A percentile compares a stretch with the other conserved stretches of the same genome.
These are phyloP conservation scores for Saccharum spontaneum DNA, from an alignment of 176 grass and related monocot species.

Conservation along the genomic window DNA sequence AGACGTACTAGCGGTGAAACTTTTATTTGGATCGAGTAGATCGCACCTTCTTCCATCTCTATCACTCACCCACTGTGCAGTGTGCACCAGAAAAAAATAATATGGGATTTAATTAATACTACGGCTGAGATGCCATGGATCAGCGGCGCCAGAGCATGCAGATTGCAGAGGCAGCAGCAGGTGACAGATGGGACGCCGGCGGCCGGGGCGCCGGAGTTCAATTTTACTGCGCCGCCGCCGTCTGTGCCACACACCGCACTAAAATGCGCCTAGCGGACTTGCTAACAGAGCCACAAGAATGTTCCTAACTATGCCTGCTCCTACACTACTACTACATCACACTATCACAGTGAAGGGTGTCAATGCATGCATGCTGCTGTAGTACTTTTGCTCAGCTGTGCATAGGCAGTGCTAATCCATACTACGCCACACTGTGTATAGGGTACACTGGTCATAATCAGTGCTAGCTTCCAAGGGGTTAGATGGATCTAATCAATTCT, in stretches of 20 bases:
- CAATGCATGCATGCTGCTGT: slow-evolving; percentile 19
- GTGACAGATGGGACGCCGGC: background rate
- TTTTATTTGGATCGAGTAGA: slow-evolving; percentile 44
- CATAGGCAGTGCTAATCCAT: background rate
- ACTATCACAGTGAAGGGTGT: background rate
- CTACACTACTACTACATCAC: too few relatives aligned
- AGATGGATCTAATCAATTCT: slow-evolving; percentile 34
- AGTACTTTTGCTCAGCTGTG: background rate
- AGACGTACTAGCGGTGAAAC: slow-evolving; percentile 30
- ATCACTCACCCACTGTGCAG: background rate
- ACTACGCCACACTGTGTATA: background rate
- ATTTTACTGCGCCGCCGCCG: slow-evolving; percentile 22
- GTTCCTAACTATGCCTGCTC: background rate
- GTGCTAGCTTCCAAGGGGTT: slow-evolving; percentile 10
- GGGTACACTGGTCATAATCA: background rate
- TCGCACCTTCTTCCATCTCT: slow-evolving; percentile 27
- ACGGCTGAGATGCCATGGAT: slow-evolving; percentile 31
- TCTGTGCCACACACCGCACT: background rate
- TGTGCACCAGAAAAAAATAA: background rate
- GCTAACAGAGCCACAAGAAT: slow-evolving; percentile 19
- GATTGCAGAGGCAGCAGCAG: background rate
- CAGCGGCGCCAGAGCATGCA: background rate
- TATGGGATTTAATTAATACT: background rate
- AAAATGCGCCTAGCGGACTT: too few relatives aligned
- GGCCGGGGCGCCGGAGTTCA: background rate